Evolutionary conservation across 768 basidiomycete species (phyloP), one percentile per base, ranked within the genome.

Genomic region (Lyophyllum atratum): DNA sequence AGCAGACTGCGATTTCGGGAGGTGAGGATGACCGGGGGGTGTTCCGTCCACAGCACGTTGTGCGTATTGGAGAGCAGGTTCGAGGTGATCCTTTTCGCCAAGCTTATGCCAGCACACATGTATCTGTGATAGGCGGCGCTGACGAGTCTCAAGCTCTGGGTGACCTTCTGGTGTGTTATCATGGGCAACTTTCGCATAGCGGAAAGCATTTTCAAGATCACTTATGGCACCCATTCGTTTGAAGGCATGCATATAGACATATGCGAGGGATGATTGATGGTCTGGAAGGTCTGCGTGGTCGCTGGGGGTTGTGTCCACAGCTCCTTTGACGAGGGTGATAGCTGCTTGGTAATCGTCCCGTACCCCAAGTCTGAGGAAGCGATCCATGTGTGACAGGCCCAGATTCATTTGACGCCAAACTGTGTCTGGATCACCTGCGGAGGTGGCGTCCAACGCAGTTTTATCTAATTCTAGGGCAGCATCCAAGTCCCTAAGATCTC

Each of bases 151-250:
- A 37, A 37, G 34, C 34, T 37, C 34, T 37, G 34, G 34, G 12
- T 37, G 43, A 31, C 42, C 52, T 29, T 33, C 25, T 15, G 52
- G 52, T n/a, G 48, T 44, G 4, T 42, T 37, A 25, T 53, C 48
- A 4, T 54, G 17, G 1, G 46, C 55, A 44, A 52, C 44, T 17
- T 53, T 29, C 15, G 22, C 29, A 5, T 11, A 49, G 21, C 21
- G 25, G 22, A 60, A 49, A 28, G 55, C 54, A 26, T 44, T 12
- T 47, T 60, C 55, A 14, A 61, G 25, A 46, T 57, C 56, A 24
- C 33, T 33, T 10, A 57, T 21, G 37, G 54, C 43, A 4, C 48
- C 55, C 22, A 53, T 31, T 21, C 48, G 34, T 22, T 47, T 42
- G 46, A 49, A 56, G 10, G 37, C 26, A 22, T 26, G 17, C 14